These are phyloP conservation scores for Pseudognaphalium luteoalbum DNA, from an alignment of 129 eudicot species.

Conservation along the genomic window DNA sequence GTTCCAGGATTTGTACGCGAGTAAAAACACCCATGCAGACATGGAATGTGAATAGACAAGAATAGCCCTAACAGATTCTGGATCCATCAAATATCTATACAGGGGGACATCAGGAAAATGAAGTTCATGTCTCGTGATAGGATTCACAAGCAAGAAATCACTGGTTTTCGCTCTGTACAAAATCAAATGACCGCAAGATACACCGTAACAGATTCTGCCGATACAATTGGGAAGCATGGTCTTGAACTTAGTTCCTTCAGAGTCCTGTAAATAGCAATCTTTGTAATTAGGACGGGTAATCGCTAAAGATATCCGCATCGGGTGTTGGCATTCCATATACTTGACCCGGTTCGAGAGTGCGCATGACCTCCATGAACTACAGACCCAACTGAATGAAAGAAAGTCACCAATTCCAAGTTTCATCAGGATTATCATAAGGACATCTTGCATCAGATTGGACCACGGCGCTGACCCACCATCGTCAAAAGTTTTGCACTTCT, in stretches of 20 bases:
- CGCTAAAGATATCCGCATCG: background rate
- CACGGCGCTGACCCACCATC: background rate
- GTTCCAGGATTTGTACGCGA: background rate
- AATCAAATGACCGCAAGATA: slow-evolving; percentile 29
- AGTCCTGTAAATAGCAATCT: slow-evolving; percentile 15
- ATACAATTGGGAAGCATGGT: background rate
- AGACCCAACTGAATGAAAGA: slow-evolving; percentile 21
- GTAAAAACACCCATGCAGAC: slow-evolving; percentile 15
- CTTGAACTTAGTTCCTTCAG: slow-evolving; percentile 17
- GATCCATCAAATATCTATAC: background rate
- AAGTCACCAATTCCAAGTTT: slow-evolving; percentile 18
- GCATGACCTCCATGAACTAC: slow-evolving; percentile 21
- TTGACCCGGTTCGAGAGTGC: background rate
- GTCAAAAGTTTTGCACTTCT: background rate
- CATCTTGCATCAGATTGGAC: slow-evolving; percentile 6
- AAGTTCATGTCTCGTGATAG: slow-evolving; percentile 28
- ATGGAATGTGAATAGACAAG: slow-evolving; percentile 22
- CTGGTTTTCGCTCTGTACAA: background rate
- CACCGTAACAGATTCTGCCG: slow-evolving; percentile 3
- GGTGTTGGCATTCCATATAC: slow-evolving; percentile 15
- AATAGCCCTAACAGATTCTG: background rate
- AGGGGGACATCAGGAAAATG: slow-evolving; percentile 16
- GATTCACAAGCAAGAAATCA: slow-evolving; percentile 35
- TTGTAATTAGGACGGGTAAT: background rate
- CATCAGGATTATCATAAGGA: slow-evolving; percentile 20